Evolutionary conservation across 176 grass and related monocot species (phyloP).

Genomic region (Eleusine coracana): DNA sequence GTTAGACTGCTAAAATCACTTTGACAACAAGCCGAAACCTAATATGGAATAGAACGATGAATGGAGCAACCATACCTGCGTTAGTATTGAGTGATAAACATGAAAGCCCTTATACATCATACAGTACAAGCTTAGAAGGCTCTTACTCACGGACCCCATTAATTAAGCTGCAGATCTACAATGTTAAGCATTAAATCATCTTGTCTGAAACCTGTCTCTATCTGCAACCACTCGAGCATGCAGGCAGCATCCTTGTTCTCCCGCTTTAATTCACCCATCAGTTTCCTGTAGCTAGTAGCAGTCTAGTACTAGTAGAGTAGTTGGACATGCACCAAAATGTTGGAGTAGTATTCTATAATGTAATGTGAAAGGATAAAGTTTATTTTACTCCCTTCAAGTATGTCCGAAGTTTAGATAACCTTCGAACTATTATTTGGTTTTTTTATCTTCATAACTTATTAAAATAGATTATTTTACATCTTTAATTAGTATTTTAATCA

Average conservation of each 20-base stretch:
- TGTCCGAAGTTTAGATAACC: too few relatives aligned
- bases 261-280: not conserved
- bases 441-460: too few relatives aligned
- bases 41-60: not conserved
- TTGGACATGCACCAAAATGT: not conserved
- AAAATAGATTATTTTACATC: too few relatives aligned
- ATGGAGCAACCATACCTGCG: not conserved
- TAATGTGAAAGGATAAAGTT: too few relatives aligned
- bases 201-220: constrained; percentile 30
- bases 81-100: too few relatives aligned
- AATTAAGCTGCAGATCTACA: constrained; percentile 31
- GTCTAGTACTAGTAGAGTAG: not conserved
- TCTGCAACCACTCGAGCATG: constrained; percentile 22
- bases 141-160: not conserved
- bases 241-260: not conserved
- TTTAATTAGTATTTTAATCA: too few relatives aligned
- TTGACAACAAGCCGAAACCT: too few relatives aligned
- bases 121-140: not conserved
- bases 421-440: too few relatives aligned
- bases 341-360: not conserved
- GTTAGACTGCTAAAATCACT: too few relatives aligned
- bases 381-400: too few relatives aligned
- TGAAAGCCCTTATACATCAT: not conserved
- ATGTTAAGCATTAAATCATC: constrained; percentile 39
- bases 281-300: not conserved